Evolutionary conservation across 305 asterid species (phyloP), one percentile per base, ranked within the genome.

Genomic region (Solanum chacoense): DNA sequence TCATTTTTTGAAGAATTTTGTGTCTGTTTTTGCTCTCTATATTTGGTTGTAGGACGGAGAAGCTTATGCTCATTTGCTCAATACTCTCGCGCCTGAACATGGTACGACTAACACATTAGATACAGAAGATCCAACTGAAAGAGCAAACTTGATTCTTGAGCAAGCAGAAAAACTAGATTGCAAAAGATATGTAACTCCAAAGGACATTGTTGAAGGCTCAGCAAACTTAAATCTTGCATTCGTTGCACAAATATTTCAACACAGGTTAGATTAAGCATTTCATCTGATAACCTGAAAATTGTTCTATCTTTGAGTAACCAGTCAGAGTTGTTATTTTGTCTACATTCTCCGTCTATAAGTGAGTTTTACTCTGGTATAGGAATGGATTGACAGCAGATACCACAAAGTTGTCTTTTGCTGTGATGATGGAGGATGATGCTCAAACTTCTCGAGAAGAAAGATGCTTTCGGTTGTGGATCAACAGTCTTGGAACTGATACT

Each of bases 371-470:
- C 73, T 84, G 74, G 7, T 84, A 34, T 11, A 97, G 99, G 93
- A 97, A 97, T 93, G 99, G 99, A 83, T 90, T 97, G 84, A 90
- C 99, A 3, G 87, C 75, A 38, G 98, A 97, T 90, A 92, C 87
- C 72, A 87, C 89, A 50, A 97, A 94, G 88, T 69, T 90, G 45
- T 90, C 99, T 24, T 94, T 94, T 88, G 97, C 99, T 69, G 96
- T 93, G 91, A 95, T 96, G 97, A 94, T 96, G 99, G 91, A 95
- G 31, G 99, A 97, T 89, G 99, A 96, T 93, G 95, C 93, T 92
- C 93, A 96, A 92, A 97, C 98, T 36, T 95, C 99, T 85, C 94
- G 98, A 32, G 99, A 97, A 90, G 99, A 95, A 92, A 97, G 98
- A 91, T 95, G 98, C 91, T 97, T 96, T 89, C 94, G 99, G 67